phyloP scores from a whole-genome alignment of 1,284 basidiomycete genomes.

The Ceratobasidium theobromae region DNA sequence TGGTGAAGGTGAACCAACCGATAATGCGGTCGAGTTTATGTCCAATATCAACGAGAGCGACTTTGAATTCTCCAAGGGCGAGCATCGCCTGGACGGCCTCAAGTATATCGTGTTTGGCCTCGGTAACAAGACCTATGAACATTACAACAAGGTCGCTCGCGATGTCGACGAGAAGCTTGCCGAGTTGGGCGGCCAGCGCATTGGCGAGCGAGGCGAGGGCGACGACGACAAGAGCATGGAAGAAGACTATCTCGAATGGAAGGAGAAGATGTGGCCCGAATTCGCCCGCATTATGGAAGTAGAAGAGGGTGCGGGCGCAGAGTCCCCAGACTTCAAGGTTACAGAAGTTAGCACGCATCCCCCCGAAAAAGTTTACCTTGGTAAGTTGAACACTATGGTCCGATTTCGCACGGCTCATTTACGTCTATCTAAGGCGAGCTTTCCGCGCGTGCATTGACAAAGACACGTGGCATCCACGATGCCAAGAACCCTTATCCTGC shows the following conservation, averaged over 20 bases:
- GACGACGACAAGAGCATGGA: slow-evolving; percentile 99
- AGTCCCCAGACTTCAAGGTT: slow-evolving; percentile 92
- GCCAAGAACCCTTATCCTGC: slow-evolving; percentile 96
- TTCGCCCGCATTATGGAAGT: slow-evolving; percentile 81
- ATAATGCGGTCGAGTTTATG: slow-evolving; percentile 95
- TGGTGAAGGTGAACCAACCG: slow-evolving; percentile 97
- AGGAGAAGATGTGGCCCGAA: slow-evolving; percentile 93
- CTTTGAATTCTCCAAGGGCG: slow-evolving; percentile 83
- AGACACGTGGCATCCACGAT: slow-evolving; percentile 91
- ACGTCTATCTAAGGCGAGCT: slow-evolving; percentile 64
- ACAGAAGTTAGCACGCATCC: slow-evolving; percentile 76
- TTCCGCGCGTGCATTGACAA: slow-evolving; percentile 84
- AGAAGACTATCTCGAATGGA: slow-evolving; percentile 99
- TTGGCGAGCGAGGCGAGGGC: slow-evolving; percentile 92
- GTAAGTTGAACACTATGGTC: slow-evolving; percentile 48
- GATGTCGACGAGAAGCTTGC: slow-evolving; percentile 75
- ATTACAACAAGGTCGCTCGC: slow-evolving; percentile 89
- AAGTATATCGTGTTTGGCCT: slow-evolving; percentile 96
- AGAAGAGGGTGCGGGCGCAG: slow-evolving; percentile 94
- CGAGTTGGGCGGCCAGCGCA: slow-evolving; percentile 81
- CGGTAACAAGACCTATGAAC: slow-evolving; percentile 94
- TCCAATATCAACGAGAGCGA: slow-evolving; percentile 86
- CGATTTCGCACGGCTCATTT: slow-evolving; percentile 1
- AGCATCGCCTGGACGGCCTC: slow-evolving; percentile 76
- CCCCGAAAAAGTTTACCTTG: slow-evolving; percentile 85